Base-by-base conservation (phyloP, 2,329 filamentous ascomycete species). In the Lecanicillium sp. region DNA sequence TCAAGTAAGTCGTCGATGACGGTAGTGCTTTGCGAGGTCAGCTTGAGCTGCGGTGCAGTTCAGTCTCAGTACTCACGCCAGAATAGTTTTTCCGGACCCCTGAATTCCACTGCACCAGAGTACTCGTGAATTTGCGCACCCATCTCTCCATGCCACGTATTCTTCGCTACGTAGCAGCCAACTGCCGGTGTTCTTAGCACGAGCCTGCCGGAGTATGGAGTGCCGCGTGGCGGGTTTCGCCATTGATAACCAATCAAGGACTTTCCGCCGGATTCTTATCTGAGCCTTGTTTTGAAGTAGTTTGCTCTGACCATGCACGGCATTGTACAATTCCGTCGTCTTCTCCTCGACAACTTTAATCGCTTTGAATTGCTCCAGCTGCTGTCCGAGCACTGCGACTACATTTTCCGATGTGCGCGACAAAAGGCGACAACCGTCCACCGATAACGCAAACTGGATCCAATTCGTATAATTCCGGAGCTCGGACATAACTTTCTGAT, bases 21-120 rank as follows among this genome's bases (percentile, higher is more conserved):
- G 6, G 16, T 35, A 15, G 18, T 25, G n/a, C 33, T 35, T 25
- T 25, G 11, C 11, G 16, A 25, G 7, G 22, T 25, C 22, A 25
- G 22, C 22, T 25, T 25, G 7, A 25, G 7, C 22, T 11, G 6
- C 22, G 11, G 7, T 25, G 7, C 19, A 13, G 7, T 35, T 14
- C n/a, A 15, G 19, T 25, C 36, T 22, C 40, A 36, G 31, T 43
- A 41, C 43, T 37, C 41, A 52, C 49, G 45, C 34, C 9, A 52
- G 34, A 14, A 47, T 40, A 4, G 50, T 47, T 39, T 51, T 51
- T 15, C 50, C 49, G 8, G 49, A 43, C 15, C 50, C 49, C 29
- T 44, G 49, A 20, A 48, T 50, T 11, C 50, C 50, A 27, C 45
- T 37, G 35, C 48, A 51, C 43, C 43, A 50, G 27, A 50, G 44